Base-by-base conservation (phyloP, 176 grass and related monocot species). In the Carex cristatella region DNA sequence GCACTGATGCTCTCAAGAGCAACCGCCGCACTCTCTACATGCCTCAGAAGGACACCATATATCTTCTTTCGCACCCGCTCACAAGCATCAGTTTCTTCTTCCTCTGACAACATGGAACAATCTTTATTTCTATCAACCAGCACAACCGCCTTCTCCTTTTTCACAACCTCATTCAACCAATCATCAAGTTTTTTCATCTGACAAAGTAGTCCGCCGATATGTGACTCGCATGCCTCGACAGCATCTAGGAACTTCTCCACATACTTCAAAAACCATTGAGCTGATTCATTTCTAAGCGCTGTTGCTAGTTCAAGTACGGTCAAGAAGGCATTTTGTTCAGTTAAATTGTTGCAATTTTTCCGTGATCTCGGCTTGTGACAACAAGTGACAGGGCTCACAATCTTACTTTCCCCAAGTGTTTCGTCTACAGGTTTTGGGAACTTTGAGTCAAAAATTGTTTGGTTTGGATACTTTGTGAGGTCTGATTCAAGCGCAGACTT, bases 101-200 rank as follows among this genome's bases (percentile, higher is more conserved):
- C 95, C 54, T 98, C 92, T 1, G 82, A 93, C 55, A 84, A 70
- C 28, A 64, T 68, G 49, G 19, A 11, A 27, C 35, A 31, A 16
- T 94, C 92, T 71, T 81, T 94, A 63, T 44, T 84, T 67, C 48
- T 87, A 65, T 88, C 86, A 18, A 90, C 90, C 8, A 67, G 28
- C 8, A 58, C 37, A 73, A 90, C 48, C 30, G 46, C 59, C 87
- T 69, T 56, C 1, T 92, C 95, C 32, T 88, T 89, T 18, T 51
- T 69, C 35, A 71, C 33, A 3, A 98, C 84, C 15, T 66, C 32
- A 84, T 93, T 98, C 79, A 98, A 81, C 93, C 91, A 98, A 28
- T 92, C 95, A 62, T 98, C 95, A 13, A 98, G 88, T 84, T 89
- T 88, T 75, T 98, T 98, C 83, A 98, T 82, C 89, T 89, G 93